These are phyloP conservation scores for Phalaenopsis equestris DNA, from an alignment of 106 monocot genomes.

Conservation along the genomic window DNA sequence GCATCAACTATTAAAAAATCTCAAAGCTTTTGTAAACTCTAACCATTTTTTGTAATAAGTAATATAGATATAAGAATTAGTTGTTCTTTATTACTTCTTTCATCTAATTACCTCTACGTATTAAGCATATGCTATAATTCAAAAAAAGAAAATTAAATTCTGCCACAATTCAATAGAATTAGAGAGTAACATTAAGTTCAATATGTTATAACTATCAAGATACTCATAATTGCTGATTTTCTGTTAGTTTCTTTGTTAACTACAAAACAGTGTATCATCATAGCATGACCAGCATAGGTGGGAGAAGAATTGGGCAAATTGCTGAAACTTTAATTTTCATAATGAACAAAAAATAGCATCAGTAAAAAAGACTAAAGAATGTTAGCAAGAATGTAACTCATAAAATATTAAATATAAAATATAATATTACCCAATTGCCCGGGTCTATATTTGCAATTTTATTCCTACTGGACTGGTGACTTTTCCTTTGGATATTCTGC, in stretches of 20 bases:
- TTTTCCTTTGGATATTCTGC: neutral
- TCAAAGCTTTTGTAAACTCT: too few relatives aligned
- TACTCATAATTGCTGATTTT: neutral
- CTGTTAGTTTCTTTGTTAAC: neutral
- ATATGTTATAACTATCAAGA: neutral
- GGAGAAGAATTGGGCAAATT: neutral
- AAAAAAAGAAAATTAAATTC: too few relatives aligned
- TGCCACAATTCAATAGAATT: too few relatives aligned
- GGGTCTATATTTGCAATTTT: neutral
- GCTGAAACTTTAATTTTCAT: neutral
- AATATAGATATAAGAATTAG: too few relatives aligned
- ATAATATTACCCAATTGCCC: neutral
- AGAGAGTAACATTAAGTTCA: neutral
- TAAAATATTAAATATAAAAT: neutral
- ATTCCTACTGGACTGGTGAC: neutral
- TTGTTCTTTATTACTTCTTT: too few relatives aligned
- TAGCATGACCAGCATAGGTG: neutral
- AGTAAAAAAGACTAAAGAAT: neutral
- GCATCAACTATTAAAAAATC: too few relatives aligned
- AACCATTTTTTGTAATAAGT: too few relatives aligned
- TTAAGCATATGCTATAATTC: too few relatives aligned
- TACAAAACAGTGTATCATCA: neutral
- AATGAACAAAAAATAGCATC: neutral
- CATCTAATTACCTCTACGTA: too few relatives aligned
- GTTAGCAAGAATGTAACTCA: neutral